Base-by-base conservation (phyloP, 1,284 basidiomycete genomes). In the Ceratobasidium sp. region DNA sequence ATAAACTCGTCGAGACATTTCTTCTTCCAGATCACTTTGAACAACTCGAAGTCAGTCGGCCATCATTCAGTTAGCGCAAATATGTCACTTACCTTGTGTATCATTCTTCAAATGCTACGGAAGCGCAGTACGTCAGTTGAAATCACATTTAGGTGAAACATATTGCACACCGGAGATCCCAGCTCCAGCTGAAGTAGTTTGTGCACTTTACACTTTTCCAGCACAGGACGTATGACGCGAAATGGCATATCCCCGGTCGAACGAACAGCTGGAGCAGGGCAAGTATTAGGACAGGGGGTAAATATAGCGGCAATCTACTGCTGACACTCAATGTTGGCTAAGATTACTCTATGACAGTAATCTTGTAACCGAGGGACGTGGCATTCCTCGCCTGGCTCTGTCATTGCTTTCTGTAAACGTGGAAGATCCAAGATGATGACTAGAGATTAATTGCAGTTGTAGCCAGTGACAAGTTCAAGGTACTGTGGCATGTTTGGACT, bases 191-290 rank as follows among this genome's bases (percentile, higher is more conserved):
- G 84, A 73, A 85, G 81, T 43, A 93, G 84, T 74, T 89, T 89
- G 74, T 92, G 89, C 76, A 88, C 85, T 73, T 85, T 85, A 80
- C 91, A 93, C 77, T 85, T 84, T 78, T 90, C 87, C 74, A 93
- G 83, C 55, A 93, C 87, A 54, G 92, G 92, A 78, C 85, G 85
- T 75, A 90, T 85, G 55, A 93, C 83, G 57, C 85, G 83, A 79
- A 87, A 89, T 64, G 85, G 86, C 76, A 91, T 80, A 71, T 86
- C 85, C 75, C 87, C 85, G n/a, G 73, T 57, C 23, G 64, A 73
- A 9, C 58, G 28, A 30, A 73, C 61, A 35, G 59, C 74, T 75
- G 54, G 8, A 38, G 23, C 16, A 23, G 46, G 63, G 30, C 23
- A 28, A 50, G 55, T 54, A 47, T 73, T 50, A 59, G 66, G 23